phyloP scores from a whole-genome alignment of 805 yeast species.

The Limtongozyma cylindracea region DNA sequence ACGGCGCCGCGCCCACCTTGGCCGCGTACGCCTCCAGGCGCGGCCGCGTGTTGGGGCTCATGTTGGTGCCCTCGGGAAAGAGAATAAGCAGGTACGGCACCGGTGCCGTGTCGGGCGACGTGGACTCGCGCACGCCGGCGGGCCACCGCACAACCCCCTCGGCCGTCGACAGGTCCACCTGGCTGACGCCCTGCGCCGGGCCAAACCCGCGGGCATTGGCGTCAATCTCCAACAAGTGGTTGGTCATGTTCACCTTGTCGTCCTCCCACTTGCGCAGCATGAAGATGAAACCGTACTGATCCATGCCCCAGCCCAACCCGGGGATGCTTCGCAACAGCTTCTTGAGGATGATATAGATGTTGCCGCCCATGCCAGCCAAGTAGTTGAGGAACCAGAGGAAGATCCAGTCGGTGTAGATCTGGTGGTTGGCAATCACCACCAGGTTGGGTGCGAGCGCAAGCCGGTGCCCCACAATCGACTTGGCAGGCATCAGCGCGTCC shows the following conservation, averaged over 20 bases:
- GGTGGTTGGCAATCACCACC: constrained; percentile 71
- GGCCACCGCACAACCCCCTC: constrained; percentile 8
- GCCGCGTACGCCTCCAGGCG: constrained; percentile 32
- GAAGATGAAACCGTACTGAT: constrained; percentile 49
- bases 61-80: constrained; percentile 90
- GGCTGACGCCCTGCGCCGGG: constrained; percentile 16
- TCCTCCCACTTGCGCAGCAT: constrained; percentile 68
- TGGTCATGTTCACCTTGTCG: constrained; percentile 36
- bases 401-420: constrained; percentile 85
- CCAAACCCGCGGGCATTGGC: constrained; percentile 34
- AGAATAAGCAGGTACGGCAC: constrained; percentile 39
- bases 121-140: constrained; percentile 2
- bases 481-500: no score
- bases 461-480: no score
- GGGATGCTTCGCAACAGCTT: constrained; percentile 48
- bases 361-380: constrained; percentile 36
- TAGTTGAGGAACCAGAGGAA: constrained; percentile 72
- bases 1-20: constrained; percentile 18
- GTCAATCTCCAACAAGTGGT: constrained; percentile 28
- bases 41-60: constrained; percentile 35
- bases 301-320: constrained; percentile 70
- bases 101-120: constrained; percentile 3
- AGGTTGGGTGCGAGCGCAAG: no score
- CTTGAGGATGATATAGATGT: constrained; percentile 52
- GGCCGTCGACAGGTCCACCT: constrained; percentile 8